Conservation (phyloP, 192 early-diverging fungal species). For the Chytriomyces sp. region DNA sequence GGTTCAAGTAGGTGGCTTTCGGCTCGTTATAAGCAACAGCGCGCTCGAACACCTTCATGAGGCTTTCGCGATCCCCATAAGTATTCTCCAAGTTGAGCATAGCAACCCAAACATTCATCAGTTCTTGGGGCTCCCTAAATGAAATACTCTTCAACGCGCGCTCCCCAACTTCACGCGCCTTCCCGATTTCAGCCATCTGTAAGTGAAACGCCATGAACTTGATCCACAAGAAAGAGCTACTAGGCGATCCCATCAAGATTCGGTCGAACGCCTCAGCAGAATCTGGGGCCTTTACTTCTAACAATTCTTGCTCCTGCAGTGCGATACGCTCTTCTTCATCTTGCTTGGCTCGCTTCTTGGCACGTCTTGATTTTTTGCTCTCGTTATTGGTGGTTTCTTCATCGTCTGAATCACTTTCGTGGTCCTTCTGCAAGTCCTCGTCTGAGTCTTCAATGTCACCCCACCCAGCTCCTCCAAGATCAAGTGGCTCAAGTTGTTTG, state of each 20-base stretch:
- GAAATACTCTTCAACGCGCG: conserved; percentile 90
- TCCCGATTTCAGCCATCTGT: conserved; percentile 87
- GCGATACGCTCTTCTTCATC: conserved; percentile 57
- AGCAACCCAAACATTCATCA: conserved; percentile 98
- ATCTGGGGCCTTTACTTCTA: conserved; percentile 57
- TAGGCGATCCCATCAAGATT: conserved; percentile 89
- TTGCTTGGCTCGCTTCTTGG: conserved; percentile 64
- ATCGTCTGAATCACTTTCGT: conserved; percentile 34
- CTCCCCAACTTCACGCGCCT: conserved; percentile 91
- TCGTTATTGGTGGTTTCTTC: conserved; percentile 47
- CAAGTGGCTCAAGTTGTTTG: conserved; percentile 34
- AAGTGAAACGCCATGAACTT: conserved; percentile 99
- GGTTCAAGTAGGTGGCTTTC: conserved; percentile 84
- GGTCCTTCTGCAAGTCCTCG: conserved; percentile 46
- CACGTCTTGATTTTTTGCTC: conserved; percentile 49
- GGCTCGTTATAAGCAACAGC: conserved; percentile 84
- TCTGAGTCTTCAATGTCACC: conserved; percentile 46
- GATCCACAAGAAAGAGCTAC: conserved; percentile 97
- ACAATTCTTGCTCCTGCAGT: conserved; percentile 42
- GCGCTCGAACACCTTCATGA: conserved; percentile 83
- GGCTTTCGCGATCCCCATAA: conserved; percentile 81
- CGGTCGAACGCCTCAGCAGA: conserved; percentile 88
- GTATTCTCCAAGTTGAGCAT: conserved; percentile 94
- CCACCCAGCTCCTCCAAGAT: conserved; percentile 38
- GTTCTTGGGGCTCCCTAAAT: conserved; percentile 92